Percentiles rank a stretch among this genome's conserved stretches.
Evolutionary conservation across 495 filamentous ascomycete species (phyloP).

Genomic region (Trichocladium antarcticum): DNA sequence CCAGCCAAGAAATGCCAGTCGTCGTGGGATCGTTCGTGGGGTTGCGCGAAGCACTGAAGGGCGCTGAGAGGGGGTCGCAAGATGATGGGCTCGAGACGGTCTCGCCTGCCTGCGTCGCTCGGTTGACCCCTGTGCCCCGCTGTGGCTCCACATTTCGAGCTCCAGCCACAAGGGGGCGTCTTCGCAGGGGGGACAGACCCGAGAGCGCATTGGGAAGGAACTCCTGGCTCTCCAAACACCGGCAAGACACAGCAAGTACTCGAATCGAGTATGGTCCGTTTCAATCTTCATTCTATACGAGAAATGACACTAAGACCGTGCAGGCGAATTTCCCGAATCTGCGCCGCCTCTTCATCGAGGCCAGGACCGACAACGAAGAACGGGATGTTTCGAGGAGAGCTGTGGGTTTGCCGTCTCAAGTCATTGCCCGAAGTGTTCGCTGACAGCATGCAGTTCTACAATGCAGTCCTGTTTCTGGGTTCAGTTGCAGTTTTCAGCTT

Average conservation of each 20-base stretch:
- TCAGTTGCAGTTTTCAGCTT: conserved; percentile 89
- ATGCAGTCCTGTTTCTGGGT: conserved; percentile 88
- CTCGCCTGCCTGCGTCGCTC: background rate
- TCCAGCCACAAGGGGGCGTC: conserved; percentile 17
- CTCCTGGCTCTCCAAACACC: too few species aligned
- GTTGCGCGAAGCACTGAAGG: background rate
- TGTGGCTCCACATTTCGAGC: conserved; percentile 13
- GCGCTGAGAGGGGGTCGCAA: conserved; percentile 9
- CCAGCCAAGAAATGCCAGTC: background rate
- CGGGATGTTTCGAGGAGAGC: conserved; percentile 87
- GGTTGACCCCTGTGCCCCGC: background rate
- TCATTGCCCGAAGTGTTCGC: too few species aligned
- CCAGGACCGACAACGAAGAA: conserved; percentile 86
- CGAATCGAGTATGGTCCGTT: background rate
- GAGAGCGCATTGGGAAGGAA: too few species aligned
- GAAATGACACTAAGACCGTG: background rate
- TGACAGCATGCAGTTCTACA: conserved; percentile 67
- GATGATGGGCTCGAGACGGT: background rate
- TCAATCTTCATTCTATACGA: background rate
- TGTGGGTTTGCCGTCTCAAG: conserved; percentile 42
- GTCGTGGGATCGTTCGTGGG: background rate
- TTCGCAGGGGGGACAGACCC: background rate
- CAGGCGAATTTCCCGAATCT: conserved; percentile 89
- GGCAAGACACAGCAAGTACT: too few species aligned
- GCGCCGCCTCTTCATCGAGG: conserved; percentile 90